Conservation (phyloP, 768 basidiomycete genomes). For the Agrocybe praecox region DNA sequence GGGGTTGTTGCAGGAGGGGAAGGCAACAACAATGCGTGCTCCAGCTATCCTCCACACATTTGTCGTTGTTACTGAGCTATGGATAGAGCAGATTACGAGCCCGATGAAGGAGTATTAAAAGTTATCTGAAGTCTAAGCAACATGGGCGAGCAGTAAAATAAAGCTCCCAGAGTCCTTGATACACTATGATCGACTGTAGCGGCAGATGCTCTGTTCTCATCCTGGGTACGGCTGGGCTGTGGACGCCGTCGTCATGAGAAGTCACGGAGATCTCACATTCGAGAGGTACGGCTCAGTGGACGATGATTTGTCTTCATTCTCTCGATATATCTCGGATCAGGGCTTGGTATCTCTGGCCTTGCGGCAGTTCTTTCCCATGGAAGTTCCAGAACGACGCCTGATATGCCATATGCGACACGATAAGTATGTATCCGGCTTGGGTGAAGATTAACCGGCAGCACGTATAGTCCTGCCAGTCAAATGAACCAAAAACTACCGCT, state of each 20-base stretch:
- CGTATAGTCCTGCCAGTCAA: too few species aligned
- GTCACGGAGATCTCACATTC: not conserved
- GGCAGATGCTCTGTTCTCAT: slow-evolving; percentile 1
- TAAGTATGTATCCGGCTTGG: too few species aligned
- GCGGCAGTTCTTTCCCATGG: too few species aligned
- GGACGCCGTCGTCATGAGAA: not conserved
- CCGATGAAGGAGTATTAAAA: too few species aligned
- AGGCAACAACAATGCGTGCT: not conserved
- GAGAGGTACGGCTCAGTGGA: not conserved
- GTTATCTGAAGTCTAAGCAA: not conserved
- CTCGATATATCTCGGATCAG: not conserved
- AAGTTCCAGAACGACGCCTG: too few species aligned
- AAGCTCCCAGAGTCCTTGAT: too few species aligned
- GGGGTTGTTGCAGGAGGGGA: too few species aligned
- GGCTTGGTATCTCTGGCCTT: not conserved
- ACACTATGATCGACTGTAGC: not conserved
- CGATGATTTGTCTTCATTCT: not conserved
- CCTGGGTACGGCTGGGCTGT: not conserved
- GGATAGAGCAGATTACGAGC: too few species aligned
- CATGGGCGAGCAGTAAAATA: not conserved
- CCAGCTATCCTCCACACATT: not conserved
- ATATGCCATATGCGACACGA: too few species aligned
- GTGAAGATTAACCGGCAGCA: too few species aligned
- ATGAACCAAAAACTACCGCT: too few species aligned
- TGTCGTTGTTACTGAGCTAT: not conserved